Evolutionary conservation across 202 grass and related monocot genomes (phyloP).

Genomic region (Tripidium arundinaceum): DNA sequence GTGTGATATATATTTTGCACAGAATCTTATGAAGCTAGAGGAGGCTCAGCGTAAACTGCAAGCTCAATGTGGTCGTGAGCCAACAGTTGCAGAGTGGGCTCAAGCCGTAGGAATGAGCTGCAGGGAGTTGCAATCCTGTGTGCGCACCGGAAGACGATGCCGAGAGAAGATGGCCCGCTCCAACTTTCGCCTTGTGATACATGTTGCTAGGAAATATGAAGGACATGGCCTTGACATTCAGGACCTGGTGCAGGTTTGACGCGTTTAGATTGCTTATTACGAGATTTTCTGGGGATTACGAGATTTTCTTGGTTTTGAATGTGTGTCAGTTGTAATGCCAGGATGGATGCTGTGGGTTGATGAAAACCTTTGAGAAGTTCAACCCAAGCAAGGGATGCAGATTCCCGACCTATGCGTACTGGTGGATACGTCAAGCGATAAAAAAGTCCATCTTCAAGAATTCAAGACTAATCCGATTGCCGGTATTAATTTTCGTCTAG

Average conservation of each 20-base stretch:
- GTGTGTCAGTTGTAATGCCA: constrained; percentile 21
- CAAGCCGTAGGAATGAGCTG: constrained; percentile 69
- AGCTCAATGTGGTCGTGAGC: constrained; percentile 61
- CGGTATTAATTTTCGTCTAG: constrained; percentile 37
- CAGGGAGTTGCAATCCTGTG: constrained; percentile 48
- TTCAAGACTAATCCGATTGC: constrained; percentile 81
- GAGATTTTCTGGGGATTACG: too few relatives aligned
- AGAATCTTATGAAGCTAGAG: constrained; percentile 80
- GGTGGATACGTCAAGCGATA: constrained; percentile 87
- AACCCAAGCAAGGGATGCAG: constrained; percentile 74
- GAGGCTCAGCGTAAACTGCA: constrained; percentile 56
- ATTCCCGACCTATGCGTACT: constrained; percentile 84
- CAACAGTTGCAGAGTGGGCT: constrained; percentile 73
- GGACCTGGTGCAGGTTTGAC: constrained; percentile 81
- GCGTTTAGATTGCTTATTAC: not conserved
- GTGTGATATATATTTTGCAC: not conserved
- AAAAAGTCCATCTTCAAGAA: constrained; percentile 82
- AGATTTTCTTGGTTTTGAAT: not conserved
- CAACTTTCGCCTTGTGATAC: constrained; percentile 85
- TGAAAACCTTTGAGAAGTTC: constrained; percentile 93
- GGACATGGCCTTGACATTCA: constrained; percentile 70
- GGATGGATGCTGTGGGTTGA: constrained; percentile 85
- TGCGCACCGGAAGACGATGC: constrained; percentile 58
- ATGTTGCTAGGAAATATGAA: constrained; percentile 82
- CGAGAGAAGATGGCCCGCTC: constrained; percentile 86